Percentiles rank a stretch among this genome's conserved stretches.
Evolutionary conservation across 768 basidiomycete species (phyloP).

Genomic region (Sporobolomyces phaffii): DNA sequence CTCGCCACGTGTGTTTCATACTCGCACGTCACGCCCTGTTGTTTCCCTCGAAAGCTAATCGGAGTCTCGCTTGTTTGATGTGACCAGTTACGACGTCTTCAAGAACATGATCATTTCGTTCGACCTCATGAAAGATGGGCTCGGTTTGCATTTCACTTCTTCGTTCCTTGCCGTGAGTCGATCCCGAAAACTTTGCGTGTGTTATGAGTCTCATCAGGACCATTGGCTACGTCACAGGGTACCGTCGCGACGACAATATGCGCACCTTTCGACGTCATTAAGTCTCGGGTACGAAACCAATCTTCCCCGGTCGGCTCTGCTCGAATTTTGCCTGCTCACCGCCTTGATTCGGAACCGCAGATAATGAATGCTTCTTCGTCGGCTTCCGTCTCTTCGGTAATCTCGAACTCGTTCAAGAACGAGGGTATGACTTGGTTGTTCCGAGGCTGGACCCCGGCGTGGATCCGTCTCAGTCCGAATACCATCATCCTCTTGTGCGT

Average conservation of each 20-base stretch:
- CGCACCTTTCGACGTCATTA: constrained; percentile 41
- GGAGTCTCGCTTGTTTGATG: no score
- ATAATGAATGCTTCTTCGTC: constrained; percentile 40
- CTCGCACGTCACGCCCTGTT: no score
- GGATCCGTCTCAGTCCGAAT: constrained; percentile 40
- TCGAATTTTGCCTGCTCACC: background rate
- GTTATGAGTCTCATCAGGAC: no score
- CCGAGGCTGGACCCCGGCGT: constrained; percentile 41
- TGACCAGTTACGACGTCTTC: constrained; percentile 40
- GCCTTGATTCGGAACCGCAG: background rate
- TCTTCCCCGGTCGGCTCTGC: background rate
- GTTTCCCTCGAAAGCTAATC: background rate
- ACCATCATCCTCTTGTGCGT: constrained; percentile 39
- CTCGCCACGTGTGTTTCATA: constrained; percentile 36
- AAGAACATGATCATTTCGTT: constrained; percentile 35
- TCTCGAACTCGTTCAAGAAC: constrained; percentile 36
- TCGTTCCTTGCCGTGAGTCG: constrained; percentile 40
- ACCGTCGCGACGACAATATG: constrained; percentile 43
- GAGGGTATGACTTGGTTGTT: constrained; percentile 40
- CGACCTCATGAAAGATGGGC: constrained; percentile 35
- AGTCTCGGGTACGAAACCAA: constrained; percentile 33
- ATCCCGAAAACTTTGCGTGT: no score
- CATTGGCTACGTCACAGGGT: constrained; percentile 18
- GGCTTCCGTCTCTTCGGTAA: constrained; percentile 14
- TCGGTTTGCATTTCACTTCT: constrained; percentile 38